These are phyloP conservation scores for Sporothrix humicola DNA, from an alignment of 2,329 filamentous ascomycete genomes.

Conservation along the genomic window DNA sequence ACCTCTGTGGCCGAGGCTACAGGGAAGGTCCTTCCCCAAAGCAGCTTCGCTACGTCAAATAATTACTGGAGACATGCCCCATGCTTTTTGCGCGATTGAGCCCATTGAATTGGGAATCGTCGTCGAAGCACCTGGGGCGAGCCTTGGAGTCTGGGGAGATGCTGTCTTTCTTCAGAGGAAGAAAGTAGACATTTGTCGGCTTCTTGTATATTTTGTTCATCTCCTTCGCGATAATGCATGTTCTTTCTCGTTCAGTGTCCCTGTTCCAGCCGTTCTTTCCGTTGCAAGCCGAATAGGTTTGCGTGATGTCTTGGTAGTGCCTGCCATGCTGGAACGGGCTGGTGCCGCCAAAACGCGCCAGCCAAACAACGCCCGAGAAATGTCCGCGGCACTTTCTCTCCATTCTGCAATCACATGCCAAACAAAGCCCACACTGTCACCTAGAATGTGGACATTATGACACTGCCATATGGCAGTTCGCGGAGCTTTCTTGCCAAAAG, in stretches of 20 bases:
- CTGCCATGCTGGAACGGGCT: neutral
- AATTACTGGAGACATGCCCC: constrained; percentile 4
- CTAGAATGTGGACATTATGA: neutral
- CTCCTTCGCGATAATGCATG: neutral
- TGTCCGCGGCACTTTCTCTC: constrained; percentile 23
- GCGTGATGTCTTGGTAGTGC: neutral
- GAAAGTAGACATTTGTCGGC: neutral
- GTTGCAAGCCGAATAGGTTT: constrained; percentile 12
- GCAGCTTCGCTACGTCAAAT: neutral
- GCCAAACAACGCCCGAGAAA: constrained; percentile 18
- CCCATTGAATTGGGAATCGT: neutral
- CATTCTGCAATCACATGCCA: constrained; percentile 24
- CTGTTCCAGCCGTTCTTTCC: neutral
- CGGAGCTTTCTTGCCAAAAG: neutral
- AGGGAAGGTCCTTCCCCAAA: neutral
- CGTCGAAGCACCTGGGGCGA: neutral
- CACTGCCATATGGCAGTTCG: neutral
- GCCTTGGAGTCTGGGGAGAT: neutral
- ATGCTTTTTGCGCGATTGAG: neutral
- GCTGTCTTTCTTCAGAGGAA: neutral
- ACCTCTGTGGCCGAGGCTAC: constrained; percentile 22
- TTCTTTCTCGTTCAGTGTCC: neutral
- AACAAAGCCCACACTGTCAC: neutral
- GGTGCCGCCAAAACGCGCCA: neutral
- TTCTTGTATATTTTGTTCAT: neutral